Evolutionary conservation across 352 stramenopile species (phyloP).

Genomic region (Pythium insidiosum): DNA sequence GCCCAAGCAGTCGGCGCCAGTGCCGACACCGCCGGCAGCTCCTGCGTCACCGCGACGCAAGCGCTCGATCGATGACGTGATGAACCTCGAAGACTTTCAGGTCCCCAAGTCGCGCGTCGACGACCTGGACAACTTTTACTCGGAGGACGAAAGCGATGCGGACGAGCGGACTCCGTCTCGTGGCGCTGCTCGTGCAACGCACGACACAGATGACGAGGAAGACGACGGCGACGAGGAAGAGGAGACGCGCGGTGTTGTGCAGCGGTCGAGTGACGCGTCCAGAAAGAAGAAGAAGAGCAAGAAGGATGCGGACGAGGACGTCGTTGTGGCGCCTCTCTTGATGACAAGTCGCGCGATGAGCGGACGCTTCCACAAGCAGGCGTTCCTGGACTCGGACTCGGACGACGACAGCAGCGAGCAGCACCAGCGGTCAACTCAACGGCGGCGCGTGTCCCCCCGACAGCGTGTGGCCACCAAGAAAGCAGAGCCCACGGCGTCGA

Average conservation of each 20-base stretch:
- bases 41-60: neutral
- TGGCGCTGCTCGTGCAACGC: conserved; percentile 18
- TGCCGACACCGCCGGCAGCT: no score
- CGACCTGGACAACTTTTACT: conserved; percentile 77
- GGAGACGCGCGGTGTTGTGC: no score
- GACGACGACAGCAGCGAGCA: neutral
- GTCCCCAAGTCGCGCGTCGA: conserved; percentile 41
- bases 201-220: conserved; percentile 32
- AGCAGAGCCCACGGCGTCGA: neutral
- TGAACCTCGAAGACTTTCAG: conserved; percentile 74
- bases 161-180: conserved; percentile 41
- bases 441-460: no score
- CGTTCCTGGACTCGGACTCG: neutral
- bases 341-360: neutral
- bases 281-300: conserved; percentile 14
- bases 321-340: neutral
- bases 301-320: conserved; percentile 1
- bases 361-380: neutral
- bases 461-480: neutral
- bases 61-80: neutral
- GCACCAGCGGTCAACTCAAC: neutral
- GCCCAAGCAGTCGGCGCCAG: no score
- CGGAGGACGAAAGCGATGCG: conserved; percentile 57
- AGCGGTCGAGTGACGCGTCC: conserved; percentile 1
- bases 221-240: neutral